Evolutionary conservation across 2,329 filamentous ascomycete genomes (phyloP), one percentile per base, ranked within the genome.

Genomic region (Xylariaceae sp.): DNA sequence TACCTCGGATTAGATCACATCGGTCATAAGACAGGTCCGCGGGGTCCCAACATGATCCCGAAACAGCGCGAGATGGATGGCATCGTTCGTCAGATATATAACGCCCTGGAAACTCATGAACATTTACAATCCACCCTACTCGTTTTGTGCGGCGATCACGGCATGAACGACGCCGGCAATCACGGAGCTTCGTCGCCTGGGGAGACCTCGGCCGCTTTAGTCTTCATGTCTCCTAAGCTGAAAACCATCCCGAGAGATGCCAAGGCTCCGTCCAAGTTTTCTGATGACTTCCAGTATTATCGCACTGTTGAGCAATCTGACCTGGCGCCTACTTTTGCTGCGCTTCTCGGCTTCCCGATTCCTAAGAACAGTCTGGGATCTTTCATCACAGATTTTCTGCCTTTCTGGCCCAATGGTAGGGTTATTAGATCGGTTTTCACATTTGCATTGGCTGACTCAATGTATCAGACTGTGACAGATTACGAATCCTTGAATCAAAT

Each of bases 151-250:
- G 94, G 94, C 53, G 95, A 99, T 65, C 94, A 99, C 68, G 94
- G 94, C n/a, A 99, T 99, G 94, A 99, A 97, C 64, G 92, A 97
- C 64, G 94, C 89, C 26, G 94, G 94, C 2, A 97, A 97, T 63
- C 94, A 99, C 68, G 94, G 94, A 32, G 94, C 92, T 40, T 96
- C 92, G 7, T 91, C 91, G 0, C 83, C 90, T 1, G 92, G 94
- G 43, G 94, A 99, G 74, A 97, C 94, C 1, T 96, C 92, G 0
- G 87, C 94, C 0, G 94, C 94, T 12, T 74, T 99, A 7, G 81
- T 96, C 26, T 97, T 99, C 69, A 82, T 95, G 60, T 94, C 91
- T 2, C 91, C 92, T 0, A 94, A 90, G 66, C 77, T 96, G 43
- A 82, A 80, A 64, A 67, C 72, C 1, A 73, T 91, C 5, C 76